Conservation (phyloP, 1,284 basidiomycete species). For the Cutaneotrichosporon daszewskae region DNA sequence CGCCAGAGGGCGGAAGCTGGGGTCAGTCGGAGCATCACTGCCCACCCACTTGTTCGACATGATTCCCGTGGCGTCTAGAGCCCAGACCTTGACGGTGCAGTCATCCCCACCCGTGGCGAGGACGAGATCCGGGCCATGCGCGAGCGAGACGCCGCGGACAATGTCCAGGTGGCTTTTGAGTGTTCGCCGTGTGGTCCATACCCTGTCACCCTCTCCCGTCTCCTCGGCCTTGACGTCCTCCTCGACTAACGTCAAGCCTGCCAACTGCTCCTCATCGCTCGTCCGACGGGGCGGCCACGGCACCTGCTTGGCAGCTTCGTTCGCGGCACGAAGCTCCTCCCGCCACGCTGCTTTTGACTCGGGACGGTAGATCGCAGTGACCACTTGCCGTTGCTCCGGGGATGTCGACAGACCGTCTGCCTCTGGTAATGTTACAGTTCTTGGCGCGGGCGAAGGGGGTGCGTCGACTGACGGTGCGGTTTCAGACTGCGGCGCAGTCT, state of each 20-base stretch:
- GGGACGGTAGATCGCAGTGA: constrained; percentile 80
- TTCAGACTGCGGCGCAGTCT: not conserved
- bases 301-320: constrained; percentile 42
- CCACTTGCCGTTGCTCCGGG: constrained; percentile 48
- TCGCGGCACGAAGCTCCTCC: constrained; percentile 53
- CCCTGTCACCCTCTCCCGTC: constrained; percentile 50
- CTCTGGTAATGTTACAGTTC: constrained; percentile 23
- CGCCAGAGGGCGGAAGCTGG: constrained; percentile 2
- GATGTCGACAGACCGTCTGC: not conserved
- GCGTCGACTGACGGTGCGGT: constrained; percentile 2
- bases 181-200: constrained; percentile 77
- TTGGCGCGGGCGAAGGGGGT: constrained; percentile 33
- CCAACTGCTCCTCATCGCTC: constrained; percentile 36
- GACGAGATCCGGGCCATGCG: constrained; percentile 68
- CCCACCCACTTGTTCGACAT: constrained; percentile 29
- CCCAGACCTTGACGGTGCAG: constrained; percentile 91
- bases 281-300: constrained; percentile 15
- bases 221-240: constrained; percentile 58
- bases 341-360: constrained; percentile 78
- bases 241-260: constrained; percentile 43
- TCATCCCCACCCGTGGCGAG: constrained; percentile 91
- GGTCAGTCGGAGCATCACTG: not conserved
- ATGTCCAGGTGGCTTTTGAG: constrained; percentile 86
- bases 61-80: constrained; percentile 27
- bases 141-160: constrained; percentile 79